Percentiles rank a stretch among this genome's conserved stretches.
phyloP scores from a whole-genome alignment of 2,329 filamentous ascomycete genomes.

The Fusarium keratoplasticum region DNA sequence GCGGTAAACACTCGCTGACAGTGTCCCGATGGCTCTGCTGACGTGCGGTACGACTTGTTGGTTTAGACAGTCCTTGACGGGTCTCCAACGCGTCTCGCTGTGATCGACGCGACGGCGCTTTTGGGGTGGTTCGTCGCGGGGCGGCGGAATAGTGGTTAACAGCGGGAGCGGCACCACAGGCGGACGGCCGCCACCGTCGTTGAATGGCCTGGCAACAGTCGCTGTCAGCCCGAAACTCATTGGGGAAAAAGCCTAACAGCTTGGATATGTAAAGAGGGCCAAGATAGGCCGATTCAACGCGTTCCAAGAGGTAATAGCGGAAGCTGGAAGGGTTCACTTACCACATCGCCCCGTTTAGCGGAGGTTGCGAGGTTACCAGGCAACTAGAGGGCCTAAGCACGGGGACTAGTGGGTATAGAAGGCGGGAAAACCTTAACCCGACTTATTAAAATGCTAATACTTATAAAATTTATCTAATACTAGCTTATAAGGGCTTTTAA shows the following conservation, averaged over 20 bases:
- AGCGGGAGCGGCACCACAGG: conserved; percentile 18
- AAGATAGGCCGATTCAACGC: conserved; percentile 10
- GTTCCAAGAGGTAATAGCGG: not conserved
- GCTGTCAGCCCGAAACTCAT: conserved; percentile 46
- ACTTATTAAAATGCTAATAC: not conserved
- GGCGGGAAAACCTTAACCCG: conserved; percentile 20
- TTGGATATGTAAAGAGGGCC: not conserved
- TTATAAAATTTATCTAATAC: not conserved
- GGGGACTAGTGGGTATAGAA: conserved; percentile 4
- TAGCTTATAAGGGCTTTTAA: not conserved
- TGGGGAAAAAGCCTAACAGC: conserved; percentile 9
- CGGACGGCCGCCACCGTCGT: conserved; percentile 44
- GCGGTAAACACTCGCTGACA: conserved; percentile 41
- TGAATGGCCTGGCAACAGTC: conserved; percentile 41
- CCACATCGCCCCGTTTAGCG: conserved; percentile 31
- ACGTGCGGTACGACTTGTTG: conserved; percentile 51
- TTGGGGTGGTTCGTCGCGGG: conserved; percentile 42
- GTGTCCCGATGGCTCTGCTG: conserved; percentile 34
- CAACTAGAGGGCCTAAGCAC: conserved; percentile 8
- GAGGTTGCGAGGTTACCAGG: conserved; percentile 22
- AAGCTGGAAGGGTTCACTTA: conserved; percentile 28
- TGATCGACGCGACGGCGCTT: conserved; percentile 48
- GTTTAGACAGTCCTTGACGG: conserved; percentile 43
- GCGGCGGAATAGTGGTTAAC: conserved; percentile 5
- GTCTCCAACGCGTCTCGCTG: conserved; percentile 22